A percentile compares a stretch with the other conserved stretches of the same genome.
Evolutionary conservation across 257 asterid genomes (phyloP).

Genomic region (Avicennia marina): DNA sequence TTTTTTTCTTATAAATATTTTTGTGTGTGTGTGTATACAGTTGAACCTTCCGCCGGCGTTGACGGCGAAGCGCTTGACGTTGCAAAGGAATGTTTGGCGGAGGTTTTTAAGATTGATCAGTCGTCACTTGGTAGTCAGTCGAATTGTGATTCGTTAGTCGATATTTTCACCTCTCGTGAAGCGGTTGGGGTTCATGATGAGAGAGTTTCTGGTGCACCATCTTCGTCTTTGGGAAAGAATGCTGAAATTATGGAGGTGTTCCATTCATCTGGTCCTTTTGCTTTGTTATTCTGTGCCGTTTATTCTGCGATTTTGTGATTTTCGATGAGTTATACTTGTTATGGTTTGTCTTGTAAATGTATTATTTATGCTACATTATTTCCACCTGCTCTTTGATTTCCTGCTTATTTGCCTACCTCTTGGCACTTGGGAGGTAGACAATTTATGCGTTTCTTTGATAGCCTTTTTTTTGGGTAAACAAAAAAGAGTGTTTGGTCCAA

Average conservation of each 20-base stretch:
- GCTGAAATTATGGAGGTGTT: slow-evolving; percentile 26
- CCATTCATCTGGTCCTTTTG: slow-evolving; percentile 24
- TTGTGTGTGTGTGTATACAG: slow-evolving; percentile 25
- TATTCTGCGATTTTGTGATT: background rate
- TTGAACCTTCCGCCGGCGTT: slow-evolving; percentile 63
- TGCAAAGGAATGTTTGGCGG: slow-evolving; percentile 71
- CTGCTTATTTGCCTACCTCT: background rate
- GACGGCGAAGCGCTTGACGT: slow-evolving; percentile 73
- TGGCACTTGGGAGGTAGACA: background rate
- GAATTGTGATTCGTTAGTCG: slow-evolving; percentile 45
- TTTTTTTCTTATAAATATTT: background rate
- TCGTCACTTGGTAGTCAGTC: slow-evolving; percentile 34
- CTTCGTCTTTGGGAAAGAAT: slow-evolving; percentile 30
- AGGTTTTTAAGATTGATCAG: slow-evolving; percentile 62
- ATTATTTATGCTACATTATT: background rate
- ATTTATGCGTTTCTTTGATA: background rate
- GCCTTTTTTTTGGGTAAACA: background rate
- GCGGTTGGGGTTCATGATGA: slow-evolving; percentile 13
- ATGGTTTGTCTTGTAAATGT: background rate
- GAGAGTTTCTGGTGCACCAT: slow-evolving; percentile 33
- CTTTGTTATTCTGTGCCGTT: background rate
- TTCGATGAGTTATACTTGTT: background rate
- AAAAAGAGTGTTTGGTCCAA: background rate
- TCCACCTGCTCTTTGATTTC: background rate
- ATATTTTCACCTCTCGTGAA: slow-evolving; percentile 46